Evolutionary conservation across 176 grass and related monocot species (phyloP).

Genomic region (Saccharum officinarum): DNA sequence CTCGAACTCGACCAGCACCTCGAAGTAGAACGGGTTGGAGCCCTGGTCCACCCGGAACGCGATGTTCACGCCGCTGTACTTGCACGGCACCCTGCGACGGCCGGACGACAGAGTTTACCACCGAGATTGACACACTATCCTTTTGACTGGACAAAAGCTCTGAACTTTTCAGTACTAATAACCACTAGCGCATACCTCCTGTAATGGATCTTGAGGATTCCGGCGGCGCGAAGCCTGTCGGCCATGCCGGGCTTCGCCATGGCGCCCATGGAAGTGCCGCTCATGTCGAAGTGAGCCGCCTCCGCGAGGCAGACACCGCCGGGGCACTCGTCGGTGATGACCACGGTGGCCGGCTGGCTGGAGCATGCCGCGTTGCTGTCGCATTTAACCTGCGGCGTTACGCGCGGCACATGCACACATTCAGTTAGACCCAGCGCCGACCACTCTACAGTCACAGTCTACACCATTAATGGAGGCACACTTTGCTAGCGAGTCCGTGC

Average conservation of each 20-base stretch:
- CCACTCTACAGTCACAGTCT: conserved; percentile 15
- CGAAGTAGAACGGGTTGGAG: no score
- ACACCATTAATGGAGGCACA: conserved; percentile 27
- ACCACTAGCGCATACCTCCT: conserved; percentile 26
- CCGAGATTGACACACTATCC: no score
- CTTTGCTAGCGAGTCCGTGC: not conserved
- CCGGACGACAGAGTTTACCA: no score
- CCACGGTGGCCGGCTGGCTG: conserved; percentile 63
- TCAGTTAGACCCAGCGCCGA: conserved; percentile 41
- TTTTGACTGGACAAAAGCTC: no score
- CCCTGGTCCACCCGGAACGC: no score
- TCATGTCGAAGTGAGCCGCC: conserved; percentile 75
- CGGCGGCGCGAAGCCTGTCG: conserved; percentile 65
- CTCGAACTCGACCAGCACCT: no score
- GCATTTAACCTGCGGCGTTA: conserved; percentile 69
- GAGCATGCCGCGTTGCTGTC: conserved; percentile 50
- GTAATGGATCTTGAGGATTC: conserved; percentile 63
- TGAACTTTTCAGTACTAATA: not conserved
- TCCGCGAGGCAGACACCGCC: conserved; percentile 41
- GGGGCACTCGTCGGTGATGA: conserved; percentile 74
- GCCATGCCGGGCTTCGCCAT: conserved; percentile 58
- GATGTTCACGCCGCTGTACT: no score
- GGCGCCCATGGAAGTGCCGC: conserved; percentile 80
- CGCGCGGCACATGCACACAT: conserved; percentile 30
- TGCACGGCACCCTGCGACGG: no score